A percentile compares a stretch with the other conserved stretches of the same genome.
Evolutionary conservation across 495 filamentous ascomycete species (phyloP).

Genomic region (Lasiosphaeria miniovina): DNA sequence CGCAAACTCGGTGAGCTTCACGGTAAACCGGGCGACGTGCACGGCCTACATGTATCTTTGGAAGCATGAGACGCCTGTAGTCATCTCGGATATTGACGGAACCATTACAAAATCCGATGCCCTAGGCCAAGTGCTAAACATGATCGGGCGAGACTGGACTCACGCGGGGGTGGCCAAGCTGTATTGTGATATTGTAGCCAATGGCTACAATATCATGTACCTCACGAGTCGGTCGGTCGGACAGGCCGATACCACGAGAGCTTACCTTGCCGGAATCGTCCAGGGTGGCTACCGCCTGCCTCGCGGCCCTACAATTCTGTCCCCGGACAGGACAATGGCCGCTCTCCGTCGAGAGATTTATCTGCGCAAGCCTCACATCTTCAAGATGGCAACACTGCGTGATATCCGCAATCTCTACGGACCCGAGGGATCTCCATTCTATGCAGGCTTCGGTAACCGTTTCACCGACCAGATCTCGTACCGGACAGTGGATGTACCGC

Average conservation of each 20-base stretch:
- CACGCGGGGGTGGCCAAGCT: slow-evolving; percentile 95
- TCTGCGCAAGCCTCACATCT: slow-evolving; percentile 92
- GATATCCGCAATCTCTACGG: slow-evolving; percentile 89
- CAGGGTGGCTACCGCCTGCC: slow-evolving; percentile 87
- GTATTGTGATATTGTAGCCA: slow-evolving; percentile 91
- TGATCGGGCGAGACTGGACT: slow-evolving; percentile 98
- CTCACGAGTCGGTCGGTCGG: slow-evolving; percentile 92
- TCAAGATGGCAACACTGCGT: slow-evolving; percentile 97
- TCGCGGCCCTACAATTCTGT: slow-evolving; percentile 88
- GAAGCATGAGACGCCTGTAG: slow-evolving; percentile 83
- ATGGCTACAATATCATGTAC: slow-evolving; percentile 99
- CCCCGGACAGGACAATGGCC: slow-evolving; percentile 94
- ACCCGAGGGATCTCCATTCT: slow-evolving; percentile 79
- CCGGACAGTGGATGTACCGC: slow-evolving; percentile 90
- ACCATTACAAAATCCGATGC: slow-evolving; percentile 99
- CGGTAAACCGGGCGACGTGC: slow-evolving; percentile 90
- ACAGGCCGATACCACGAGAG: slow-evolving; percentile 85
- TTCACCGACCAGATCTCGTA: slow-evolving; percentile 96
- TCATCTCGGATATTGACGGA: slow-evolving; percentile 98
- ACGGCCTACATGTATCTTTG: slow-evolving; percentile 89
- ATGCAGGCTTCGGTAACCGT: slow-evolving; percentile 94
- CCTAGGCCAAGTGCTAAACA: slow-evolving; percentile 93
- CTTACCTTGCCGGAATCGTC: slow-evolving; percentile 84
- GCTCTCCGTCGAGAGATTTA: slow-evolving; percentile 92
- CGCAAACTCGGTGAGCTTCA: slow-evolving; percentile 90